These are phyloP conservation scores for Aegilops bicornis DNA, from an alignment of 176 grass and related monocot genomes.

Conservation along the genomic window DNA sequence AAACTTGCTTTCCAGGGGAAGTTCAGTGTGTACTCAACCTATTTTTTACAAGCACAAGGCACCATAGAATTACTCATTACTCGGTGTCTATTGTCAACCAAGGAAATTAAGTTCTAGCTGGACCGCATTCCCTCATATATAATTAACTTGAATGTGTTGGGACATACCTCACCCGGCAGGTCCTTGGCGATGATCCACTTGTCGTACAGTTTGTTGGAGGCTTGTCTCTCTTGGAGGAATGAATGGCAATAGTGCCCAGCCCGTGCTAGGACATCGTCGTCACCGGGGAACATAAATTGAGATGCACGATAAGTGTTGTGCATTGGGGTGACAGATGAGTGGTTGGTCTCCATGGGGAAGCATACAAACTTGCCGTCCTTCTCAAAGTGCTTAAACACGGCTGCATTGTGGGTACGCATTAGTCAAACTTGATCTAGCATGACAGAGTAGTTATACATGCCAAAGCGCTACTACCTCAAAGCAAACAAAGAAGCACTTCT, in stretches of 20 bases:
- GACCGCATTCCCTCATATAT: too few species aligned
- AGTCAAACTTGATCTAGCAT: too few species aligned
- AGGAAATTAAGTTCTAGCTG: not conserved
- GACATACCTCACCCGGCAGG: constrained; percentile 33
- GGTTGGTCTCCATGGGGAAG: constrained; percentile 24
- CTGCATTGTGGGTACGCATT: not conserved
- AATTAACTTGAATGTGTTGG: not conserved
- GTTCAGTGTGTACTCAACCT: constrained; percentile 7
- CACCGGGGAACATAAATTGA: constrained; percentile 37
- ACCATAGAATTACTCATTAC: not conserved
- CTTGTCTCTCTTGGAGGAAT: constrained; percentile 40
- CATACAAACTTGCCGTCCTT: constrained; percentile 41
- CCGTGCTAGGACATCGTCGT: constrained; percentile 1
- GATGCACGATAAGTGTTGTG: constrained; percentile 49
- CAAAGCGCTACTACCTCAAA: too few species aligned
- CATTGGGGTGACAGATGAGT: constrained; percentile 23
- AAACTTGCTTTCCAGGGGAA: constrained; percentile 27
- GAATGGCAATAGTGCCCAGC: constrained; percentile 10
- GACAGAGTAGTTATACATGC: too few species aligned
- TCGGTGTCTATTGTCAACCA: not conserved
- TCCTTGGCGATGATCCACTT: constrained; percentile 68
- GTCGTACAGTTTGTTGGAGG: constrained; percentile 36
- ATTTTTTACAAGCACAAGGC: not conserved
- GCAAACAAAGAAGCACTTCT: too few species aligned
- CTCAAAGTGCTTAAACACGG: constrained; percentile 44